Evolutionary conservation across 176 grass and related monocot genomes (phyloP).

Genomic region (Aegilops speltoides): DNA sequence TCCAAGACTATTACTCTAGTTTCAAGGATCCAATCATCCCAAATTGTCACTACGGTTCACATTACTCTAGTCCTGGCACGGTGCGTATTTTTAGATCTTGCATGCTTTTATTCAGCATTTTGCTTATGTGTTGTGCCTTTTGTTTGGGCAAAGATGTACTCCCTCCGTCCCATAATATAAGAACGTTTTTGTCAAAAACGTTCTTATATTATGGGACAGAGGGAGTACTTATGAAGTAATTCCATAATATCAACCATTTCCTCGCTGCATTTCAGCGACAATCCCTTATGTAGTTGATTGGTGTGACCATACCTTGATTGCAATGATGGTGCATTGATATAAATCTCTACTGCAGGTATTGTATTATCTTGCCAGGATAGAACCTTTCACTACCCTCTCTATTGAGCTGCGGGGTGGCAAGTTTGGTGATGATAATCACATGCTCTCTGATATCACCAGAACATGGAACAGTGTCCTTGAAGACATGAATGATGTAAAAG

Average conservation of each 20-base stretch:
- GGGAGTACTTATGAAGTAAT: neutral
- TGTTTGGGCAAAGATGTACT: slow-evolving; percentile 6
- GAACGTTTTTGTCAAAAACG: too few species aligned
- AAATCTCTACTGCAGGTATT: slow-evolving; percentile 42
- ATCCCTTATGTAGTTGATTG: slow-evolving; percentile 13
- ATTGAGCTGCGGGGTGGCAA: slow-evolving; percentile 34
- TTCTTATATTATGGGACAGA: too few species aligned
- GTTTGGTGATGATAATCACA: slow-evolving; percentile 31
- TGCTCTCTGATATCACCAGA: slow-evolving; percentile 32
- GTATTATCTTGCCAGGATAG: slow-evolving; percentile 55
- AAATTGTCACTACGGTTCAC: slow-evolving; percentile 92
- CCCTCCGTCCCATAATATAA: too few species aligned
- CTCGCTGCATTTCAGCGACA: neutral
- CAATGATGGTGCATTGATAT: slow-evolving; percentile 16
- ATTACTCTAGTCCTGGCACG: slow-evolving; percentile 78
- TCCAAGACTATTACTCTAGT: slow-evolving; percentile 80
- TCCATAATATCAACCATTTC: neutral
- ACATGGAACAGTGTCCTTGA: slow-evolving; percentile 53
- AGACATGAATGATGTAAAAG: slow-evolving; percentile 64
- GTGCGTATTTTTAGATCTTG: slow-evolving; percentile 33
- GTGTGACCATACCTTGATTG: neutral
- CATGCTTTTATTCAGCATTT: slow-evolving; percentile 29
- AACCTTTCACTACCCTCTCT: slow-evolving; percentile 46
- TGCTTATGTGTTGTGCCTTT: slow-evolving; percentile 20
- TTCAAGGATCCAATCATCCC: slow-evolving; percentile 85